Percentiles rank a stretch among this genome's conserved stretches.
phyloP scores from a whole-genome alignment of 1,284 basidiomycete species.

The Cutaneotrichosporon mucoides region DNA sequence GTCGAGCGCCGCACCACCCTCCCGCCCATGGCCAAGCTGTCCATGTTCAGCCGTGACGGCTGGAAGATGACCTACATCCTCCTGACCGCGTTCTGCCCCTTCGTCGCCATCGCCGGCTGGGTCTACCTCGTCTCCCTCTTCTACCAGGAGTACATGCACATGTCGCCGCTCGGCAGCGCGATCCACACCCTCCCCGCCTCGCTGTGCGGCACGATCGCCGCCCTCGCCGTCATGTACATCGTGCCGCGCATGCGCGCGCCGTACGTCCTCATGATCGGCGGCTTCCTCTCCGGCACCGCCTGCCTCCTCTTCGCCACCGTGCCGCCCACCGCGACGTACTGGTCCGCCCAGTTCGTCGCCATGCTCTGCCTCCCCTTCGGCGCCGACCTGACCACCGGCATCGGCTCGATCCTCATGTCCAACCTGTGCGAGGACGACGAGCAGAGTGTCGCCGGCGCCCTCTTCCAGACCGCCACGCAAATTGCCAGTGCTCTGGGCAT shows the following conservation, averaged over 20 bases:
- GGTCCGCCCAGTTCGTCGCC: conserved; percentile 33
- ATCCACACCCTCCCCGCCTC: conserved; percentile 24
- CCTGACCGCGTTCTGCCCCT: conserved; percentile 26
- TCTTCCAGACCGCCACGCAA: conserved; percentile 33
- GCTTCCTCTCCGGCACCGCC: conserved; percentile 22
- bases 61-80: conserved; percentile 26
- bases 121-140: conserved; percentile 27
- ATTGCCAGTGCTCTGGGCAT: conserved; percentile 30
- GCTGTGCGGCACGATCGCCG: conserved; percentile 32
- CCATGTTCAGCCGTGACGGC: conserved; percentile 24
- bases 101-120: conserved; percentile 25
- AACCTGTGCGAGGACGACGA: conserved; percentile 33
- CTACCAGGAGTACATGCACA: conserved; percentile 25
- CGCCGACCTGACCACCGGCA: conserved; percentile 32
- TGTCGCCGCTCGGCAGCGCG: conserved; percentile 22
- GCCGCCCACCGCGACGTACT: conserved; percentile 27
- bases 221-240: conserved; percentile 23
- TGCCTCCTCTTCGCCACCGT: conserved; percentile 33
- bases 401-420: conserved; percentile 36
- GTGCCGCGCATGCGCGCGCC: conserved; percentile 30
- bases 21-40: conserved; percentile 30
- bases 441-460: conserved; percentile 33
- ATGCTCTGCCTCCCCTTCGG: conserved; percentile 33
- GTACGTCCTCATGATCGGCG: conserved; percentile 27
- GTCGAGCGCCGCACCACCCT: conserved; percentile 22